Percentiles rank a stretch among this genome's conserved stretches.
Conservation (phyloP, 331 rosid species). For the Prunus yedoensis region DNA sequence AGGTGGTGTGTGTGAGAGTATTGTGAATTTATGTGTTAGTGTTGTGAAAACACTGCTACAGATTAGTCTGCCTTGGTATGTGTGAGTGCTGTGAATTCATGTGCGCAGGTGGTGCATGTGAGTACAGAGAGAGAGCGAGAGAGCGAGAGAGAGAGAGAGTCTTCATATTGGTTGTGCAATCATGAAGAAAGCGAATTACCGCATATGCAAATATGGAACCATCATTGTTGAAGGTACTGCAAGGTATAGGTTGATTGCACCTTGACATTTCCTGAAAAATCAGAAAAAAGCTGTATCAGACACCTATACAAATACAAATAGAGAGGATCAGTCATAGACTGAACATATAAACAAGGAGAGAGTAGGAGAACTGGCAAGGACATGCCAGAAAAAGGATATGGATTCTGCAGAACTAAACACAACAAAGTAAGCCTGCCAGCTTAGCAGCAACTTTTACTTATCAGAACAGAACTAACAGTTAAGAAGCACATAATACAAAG, state of each 20-base stretch:
- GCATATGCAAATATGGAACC: slow-evolving; percentile 89
- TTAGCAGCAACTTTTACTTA: no score
- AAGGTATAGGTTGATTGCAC: slow-evolving; percentile 90
- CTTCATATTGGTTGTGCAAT: background rate
- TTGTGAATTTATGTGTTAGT: no score
- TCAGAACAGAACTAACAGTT: no score
- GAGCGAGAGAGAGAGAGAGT: background rate
- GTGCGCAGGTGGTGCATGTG: background rate
- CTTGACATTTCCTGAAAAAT: slow-evolving; percentile 79
- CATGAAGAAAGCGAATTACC: slow-evolving; percentile 35
- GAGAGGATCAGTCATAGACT: background rate
- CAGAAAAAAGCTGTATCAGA: slow-evolving; percentile 3
- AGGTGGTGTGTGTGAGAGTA: no score
- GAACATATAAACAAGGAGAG: background rate
- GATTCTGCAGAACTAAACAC: no score
- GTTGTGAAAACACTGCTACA: no score
- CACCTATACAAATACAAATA: background rate
- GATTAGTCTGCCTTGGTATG: no score
- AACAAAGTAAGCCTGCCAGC: no score
- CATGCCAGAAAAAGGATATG: no score
- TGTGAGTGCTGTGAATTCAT: background rate
- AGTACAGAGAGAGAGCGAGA: no score
- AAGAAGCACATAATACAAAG: background rate
- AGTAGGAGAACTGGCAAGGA: background rate
- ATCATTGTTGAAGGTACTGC: slow-evolving; percentile 82